Evolutionary conservation across 2,329 filamentous ascomycete genomes (phyloP), one percentile per base, ranked within the genome.

Genomic region (Metarhizium album): DNA sequence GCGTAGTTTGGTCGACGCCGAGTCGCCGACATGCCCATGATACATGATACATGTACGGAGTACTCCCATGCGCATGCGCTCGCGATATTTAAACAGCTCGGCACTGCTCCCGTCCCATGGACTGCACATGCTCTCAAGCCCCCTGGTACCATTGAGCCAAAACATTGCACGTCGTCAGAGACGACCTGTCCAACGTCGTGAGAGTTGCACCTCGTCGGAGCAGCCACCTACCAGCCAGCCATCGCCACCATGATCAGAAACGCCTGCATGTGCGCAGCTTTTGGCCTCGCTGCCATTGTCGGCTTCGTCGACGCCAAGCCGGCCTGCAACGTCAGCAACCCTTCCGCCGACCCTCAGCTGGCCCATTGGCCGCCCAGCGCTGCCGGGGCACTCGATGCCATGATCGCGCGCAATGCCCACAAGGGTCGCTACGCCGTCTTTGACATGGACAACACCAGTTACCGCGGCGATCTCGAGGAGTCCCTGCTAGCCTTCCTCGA

Each of bases 361-460:
- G 38, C 20, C 7, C 68, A 70, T 54, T 71, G 68, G 69, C 68
- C 68, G 5, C 47, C 55, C 4, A 54, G 58, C 6, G 68, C 68
- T 0, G 69, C 68, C 4, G 58, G 57, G 23, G 58, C 62, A 2
- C 60, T 71, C 46, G 60, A 67, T 50, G 56, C 55, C 33, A 69
- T 71, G 68, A 70, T 71, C 49, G 56, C 59, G 1, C 57, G 57
- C 48, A 70, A 71, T 50, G 66, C 67, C 22, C 59, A 70, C 60
- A 55, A 60, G 45, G 65, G 65, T 23, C 62, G 62, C 48, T 71
- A 68, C 43, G 68, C 69, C 13, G 62, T 67, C 23, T 71, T 71
- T 45, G 68, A 73, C 59, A 72, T 72, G 70, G 70, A 73, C 62
- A 72, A 73, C 58, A 73, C 70, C 2, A 67, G 64, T 54, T 73